Evolutionary conservation across 495 filamentous ascomycete genomes (phyloP), one percentile per base, ranked within the genome.

Genomic region (Coniosporium apollinis): DNA sequence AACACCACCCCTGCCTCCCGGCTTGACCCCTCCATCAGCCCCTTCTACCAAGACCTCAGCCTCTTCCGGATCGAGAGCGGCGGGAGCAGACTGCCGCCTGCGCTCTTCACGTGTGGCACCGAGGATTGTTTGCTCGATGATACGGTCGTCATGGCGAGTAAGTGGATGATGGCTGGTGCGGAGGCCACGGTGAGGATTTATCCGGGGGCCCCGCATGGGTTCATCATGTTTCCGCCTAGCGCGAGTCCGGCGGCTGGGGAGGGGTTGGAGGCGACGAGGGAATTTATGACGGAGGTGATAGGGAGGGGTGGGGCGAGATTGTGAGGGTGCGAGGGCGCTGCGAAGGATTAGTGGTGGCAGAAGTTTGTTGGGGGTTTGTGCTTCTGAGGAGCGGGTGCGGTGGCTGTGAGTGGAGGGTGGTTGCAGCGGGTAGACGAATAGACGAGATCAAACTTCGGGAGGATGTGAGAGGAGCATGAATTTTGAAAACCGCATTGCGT

Each of bases 51-150:
- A n/a, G 57, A 70, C 47, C 37, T 70, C 9, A 41, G 49, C 5
- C n/a, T n/a, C n/a, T n/a, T n/a, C n/a, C 41, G 41, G 13, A 46
- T 61, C 41, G 48, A 52, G 18, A 41, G 22, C n/a, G 6, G 7
- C 7, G 22, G 6, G 22, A 26, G 7, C 6, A 6, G 7, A 16
- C 29, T 73, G 19, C 70, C 70, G 17, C 55, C 60, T 0, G 64
- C 68, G 20, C 44, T 75, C 5, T 70, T 72, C 43, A 46, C 56
- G 0, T 61, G 57, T 26, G 69, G 67, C 0, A 72, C 65, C 7
- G 59, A 62, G 38, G 70, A 74, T 45, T 54, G 49, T 10, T 36
- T 73, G 49, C 46, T 71, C 5, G 69, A 73, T 49, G 69, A 73
- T 46, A 66, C 58, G 13, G 42, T 72, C 16, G 38, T 67, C 21